Evolutionary conservation across 179 eudicot species (phyloP).

Genomic region (Corrigiola litoralis): DNA sequence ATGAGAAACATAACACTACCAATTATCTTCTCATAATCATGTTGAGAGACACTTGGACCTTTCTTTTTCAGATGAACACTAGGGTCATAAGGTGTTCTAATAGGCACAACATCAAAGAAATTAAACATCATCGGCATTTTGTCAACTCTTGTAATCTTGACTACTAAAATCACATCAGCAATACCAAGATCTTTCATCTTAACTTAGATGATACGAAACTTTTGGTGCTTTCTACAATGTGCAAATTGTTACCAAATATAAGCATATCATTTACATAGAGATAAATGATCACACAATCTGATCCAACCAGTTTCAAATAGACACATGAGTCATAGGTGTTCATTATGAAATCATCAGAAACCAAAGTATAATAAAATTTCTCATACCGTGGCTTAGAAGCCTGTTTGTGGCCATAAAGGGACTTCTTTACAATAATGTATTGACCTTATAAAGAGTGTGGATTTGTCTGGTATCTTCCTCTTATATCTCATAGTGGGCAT

Average conservation of each 20-base stretch:
- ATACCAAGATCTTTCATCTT: not conserved
- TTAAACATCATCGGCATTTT: not conserved
- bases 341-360: too few relatives aligned
- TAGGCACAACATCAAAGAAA: not conserved
- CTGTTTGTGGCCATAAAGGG: too few relatives aligned
- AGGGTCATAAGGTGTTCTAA: conserved; percentile 4
- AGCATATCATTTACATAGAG: conserved; percentile 3
- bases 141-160: not conserved
- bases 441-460: too few relatives aligned
- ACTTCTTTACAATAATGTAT: too few relatives aligned
- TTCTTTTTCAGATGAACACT: not conserved
- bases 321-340: not conserved
- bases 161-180: not conserved
- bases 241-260: not conserved
- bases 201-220: not conserved
- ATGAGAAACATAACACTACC: not conserved
- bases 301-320: not conserved
- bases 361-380: too few relatives aligned
- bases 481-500: too few relatives aligned
- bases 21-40: not conserved
- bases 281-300: not conserved
- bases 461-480: too few relatives aligned
- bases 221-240: not conserved
- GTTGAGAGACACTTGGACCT: not conserved
- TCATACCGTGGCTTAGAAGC: too few relatives aligned